Conservation (phyloP, 129 eudicot genomes). For the Flaveria brownii region DNA sequence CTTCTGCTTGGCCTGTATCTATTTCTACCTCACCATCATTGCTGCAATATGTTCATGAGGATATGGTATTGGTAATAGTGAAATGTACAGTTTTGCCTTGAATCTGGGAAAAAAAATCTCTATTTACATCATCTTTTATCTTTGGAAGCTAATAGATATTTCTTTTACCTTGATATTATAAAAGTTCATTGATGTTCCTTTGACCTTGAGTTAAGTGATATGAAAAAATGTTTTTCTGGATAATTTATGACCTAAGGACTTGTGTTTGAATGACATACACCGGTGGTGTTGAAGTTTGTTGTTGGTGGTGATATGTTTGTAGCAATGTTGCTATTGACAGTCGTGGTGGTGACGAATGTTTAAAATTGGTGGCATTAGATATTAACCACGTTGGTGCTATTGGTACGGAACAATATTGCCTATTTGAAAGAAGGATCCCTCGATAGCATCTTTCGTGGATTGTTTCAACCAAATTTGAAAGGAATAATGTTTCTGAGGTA, state of each 20-base stretch:
- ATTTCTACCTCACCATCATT: neutral
- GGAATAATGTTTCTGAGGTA: neutral
- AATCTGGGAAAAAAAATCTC: neutral
- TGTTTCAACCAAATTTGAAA: neutral
- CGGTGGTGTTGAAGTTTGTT: neutral
- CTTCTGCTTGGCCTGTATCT: slow-evolving; percentile 31
- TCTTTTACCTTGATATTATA: too few species aligned
- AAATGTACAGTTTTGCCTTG: neutral
- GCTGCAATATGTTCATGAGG: slow-evolving; percentile 12
- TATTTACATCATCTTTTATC: neutral
- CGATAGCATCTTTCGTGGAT: neutral
- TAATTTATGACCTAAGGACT: neutral
- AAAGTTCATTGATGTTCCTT: neutral
- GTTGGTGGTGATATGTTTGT: neutral
- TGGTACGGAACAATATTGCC: neutral
- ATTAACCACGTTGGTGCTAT: neutral
- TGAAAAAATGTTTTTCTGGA: neutral
- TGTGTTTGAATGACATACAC: neutral
- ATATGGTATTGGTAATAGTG: slow-evolving; percentile 8
- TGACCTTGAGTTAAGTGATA: neutral
- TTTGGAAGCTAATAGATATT: neutral
- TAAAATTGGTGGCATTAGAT: neutral
- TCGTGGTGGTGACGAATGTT: neutral
- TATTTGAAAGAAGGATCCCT: neutral
- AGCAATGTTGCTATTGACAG: neutral